These are phyloP conservation scores for Linnemannia zychae DNA, from an alignment of 192 early-diverging fungal genomes.

Conservation along the genomic window DNA sequence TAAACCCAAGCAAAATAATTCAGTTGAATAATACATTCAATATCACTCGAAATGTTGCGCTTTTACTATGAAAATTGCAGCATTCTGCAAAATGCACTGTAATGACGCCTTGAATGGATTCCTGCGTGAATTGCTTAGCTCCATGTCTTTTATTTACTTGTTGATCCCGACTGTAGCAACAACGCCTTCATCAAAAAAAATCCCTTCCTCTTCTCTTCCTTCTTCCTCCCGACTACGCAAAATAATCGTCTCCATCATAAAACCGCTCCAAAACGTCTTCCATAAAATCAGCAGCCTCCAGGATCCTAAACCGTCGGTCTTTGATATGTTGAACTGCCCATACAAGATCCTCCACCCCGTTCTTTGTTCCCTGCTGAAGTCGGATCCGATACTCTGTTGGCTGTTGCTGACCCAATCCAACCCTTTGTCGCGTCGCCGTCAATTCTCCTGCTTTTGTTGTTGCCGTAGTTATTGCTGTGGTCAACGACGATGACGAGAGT, in stretches of 20 bases:
- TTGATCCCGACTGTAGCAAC: too few species aligned
- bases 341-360: constrained; percentile 38
- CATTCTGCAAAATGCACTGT: too few species aligned
- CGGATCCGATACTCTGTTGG: constrained; percentile 27
- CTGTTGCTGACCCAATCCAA: constrained; percentile 1
- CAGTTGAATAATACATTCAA: too few species aligned
- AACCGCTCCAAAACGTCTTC: constrained; percentile 43
- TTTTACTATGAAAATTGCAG: too few species aligned
- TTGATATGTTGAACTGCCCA: constrained; percentile 49
- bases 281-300: constrained; percentile 42
- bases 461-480: neutral
- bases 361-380: constrained; percentile 36
- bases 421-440: neutral
- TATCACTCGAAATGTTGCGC: too few species aligned
- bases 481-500: neutral
- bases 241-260: constrained; percentile 44
- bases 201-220: neutral
- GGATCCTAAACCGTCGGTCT: constrained; percentile 40
- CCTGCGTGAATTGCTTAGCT: too few species aligned
- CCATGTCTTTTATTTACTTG: too few species aligned
- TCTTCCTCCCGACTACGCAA: constrained; percentile 29
- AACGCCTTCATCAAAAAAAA: neutral
- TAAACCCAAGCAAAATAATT: too few species aligned
- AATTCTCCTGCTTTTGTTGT: neutral
- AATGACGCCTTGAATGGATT: too few species aligned